Evolutionary conservation across 2,329 filamentous ascomycete species (phyloP), one percentile per base, ranked within the genome.

Genomic region (Sclerotinia glacialis): DNA sequence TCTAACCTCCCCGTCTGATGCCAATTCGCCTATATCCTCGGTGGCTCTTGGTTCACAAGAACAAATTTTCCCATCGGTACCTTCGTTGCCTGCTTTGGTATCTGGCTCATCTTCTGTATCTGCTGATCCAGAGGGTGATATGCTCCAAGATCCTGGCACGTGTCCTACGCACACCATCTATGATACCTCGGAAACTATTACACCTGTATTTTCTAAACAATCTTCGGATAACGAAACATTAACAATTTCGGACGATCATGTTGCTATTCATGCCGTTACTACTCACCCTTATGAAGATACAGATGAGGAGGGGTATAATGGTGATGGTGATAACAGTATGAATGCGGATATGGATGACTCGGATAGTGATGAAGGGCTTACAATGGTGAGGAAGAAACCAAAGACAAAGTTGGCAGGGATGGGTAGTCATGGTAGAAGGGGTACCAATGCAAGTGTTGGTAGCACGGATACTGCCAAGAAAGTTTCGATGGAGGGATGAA

Each of bases 401-500:
- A 74, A 77, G 28, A 12, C 50, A 23, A 67, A 59, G 42, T 31
- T 62, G 5, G 58, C 40, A 34, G 42, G 28, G 14, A 23, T 50
- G 14, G 28, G 40, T n/a, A 40, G 40, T 21, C 69, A 72, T 40
- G 70, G 68, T 68, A 80, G 86, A 66, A 81, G 86, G 42, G 84
- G 86, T 70, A 88, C 86, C 0, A 85, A 86, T 71, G 83, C 83
- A 1, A 87, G 84, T 70, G 83, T 85, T 37, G 83, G 82, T 42
- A 88, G 85, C 73, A 86, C 84, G 1, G 86, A 88, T 71, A 89
- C 86, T 53, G 86, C 86, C 49, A 88, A 87, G 78, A 86, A 86
- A 74, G 68, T 76, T 26, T 50, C 69, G 5, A 73, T 75, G 67
- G 71, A 73, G 47, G 56, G 61, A 59, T 72, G 65, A 73, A 23